Conservation (phyloP, 2,329 filamentous ascomycete genomes). For the Sclerotinia trifoliorum region DNA sequence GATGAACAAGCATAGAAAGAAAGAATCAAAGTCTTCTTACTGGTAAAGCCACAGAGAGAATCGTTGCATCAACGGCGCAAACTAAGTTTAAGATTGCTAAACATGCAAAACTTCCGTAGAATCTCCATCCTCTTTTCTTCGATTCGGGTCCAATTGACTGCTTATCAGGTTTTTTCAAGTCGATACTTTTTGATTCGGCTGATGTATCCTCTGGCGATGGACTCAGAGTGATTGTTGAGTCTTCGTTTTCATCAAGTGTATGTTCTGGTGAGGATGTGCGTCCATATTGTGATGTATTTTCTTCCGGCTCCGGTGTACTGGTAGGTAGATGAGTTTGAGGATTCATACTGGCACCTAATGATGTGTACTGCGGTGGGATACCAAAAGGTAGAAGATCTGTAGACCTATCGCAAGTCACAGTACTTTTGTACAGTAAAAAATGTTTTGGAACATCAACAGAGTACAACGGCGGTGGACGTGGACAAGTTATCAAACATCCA, state of each 20-base stretch:
- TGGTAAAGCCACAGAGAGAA: conserved; percentile 43
- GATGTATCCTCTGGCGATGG: background rate
- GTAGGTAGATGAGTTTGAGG: background rate
- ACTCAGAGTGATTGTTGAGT: background rate
- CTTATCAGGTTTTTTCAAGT: background rate
- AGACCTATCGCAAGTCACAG: background rate
- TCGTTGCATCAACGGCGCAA: conserved; percentile 65
- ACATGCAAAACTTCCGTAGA: conserved; percentile 32
- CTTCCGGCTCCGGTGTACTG: background rate
- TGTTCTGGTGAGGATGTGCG: background rate
- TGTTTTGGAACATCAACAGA: background rate
- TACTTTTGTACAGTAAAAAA: background rate
- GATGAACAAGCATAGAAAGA: conserved; percentile 1
- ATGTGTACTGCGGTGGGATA: background rate
- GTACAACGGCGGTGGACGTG: background rate
- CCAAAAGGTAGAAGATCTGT: background rate
- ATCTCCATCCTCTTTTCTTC: conserved; percentile 27
- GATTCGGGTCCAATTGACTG: background rate
- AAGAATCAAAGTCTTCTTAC: conserved; percentile 26
- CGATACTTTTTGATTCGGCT: background rate
- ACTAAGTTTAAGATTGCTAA: conserved; percentile 46
- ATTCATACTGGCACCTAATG: background rate
- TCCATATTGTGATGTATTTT: background rate
- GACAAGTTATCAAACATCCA: background rate
- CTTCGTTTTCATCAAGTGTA: background rate